Evolutionary conservation across 345 rosid species (phyloP).

Genomic region (Gossypium arboreum): DNA sequence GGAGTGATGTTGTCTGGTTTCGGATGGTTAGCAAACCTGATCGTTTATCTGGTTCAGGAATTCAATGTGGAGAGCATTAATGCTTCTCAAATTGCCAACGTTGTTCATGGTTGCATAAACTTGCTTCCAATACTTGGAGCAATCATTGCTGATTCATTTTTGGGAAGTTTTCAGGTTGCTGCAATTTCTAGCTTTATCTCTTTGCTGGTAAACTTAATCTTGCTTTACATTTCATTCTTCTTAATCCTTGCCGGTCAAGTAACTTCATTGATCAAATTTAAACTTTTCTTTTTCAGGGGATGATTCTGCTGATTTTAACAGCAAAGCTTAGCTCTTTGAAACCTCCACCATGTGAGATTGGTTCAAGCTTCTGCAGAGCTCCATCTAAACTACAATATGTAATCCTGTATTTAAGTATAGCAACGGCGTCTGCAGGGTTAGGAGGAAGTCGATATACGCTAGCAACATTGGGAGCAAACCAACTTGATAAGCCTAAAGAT

Average conservation of each 20-base stretch:
- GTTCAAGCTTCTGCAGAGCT: neutral
- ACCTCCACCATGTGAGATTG: constrained; percentile 16
- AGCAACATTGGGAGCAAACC: constrained; percentile 31
- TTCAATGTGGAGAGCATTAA: constrained; percentile 23
- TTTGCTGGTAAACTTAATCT: constrained; percentile 15
- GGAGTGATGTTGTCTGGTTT: constrained; percentile 14
- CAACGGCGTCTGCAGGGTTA: constrained; percentile 17
- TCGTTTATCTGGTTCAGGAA: constrained; percentile 33
- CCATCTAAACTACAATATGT: constrained; percentile 19
- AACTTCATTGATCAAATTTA: neutral
- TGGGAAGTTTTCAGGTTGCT: constrained; percentile 20
- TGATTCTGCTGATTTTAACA: constrained; percentile 15
- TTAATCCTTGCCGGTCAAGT: neutral
- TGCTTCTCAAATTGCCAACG: constrained; percentile 21
- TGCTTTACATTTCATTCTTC: neutral
- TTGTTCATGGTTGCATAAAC: constrained; percentile 10
- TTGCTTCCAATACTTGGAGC: constrained; percentile 27
- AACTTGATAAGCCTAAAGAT: constrained; percentile 19
- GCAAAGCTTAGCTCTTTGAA: constrained; percentile 17
- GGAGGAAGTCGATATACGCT: constrained; percentile 25
- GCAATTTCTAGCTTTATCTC: constrained; percentile 17
- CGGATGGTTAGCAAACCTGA: constrained; percentile 23
- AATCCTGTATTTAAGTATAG: constrained; percentile 5
- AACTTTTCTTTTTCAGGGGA: constrained; percentile 14
- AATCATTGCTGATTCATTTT: constrained; percentile 22